Evolutionary conservation across 805 yeast species (phyloP), one percentile per base, ranked within the genome.

Genomic region (Debaryomyces tyrocola): DNA sequence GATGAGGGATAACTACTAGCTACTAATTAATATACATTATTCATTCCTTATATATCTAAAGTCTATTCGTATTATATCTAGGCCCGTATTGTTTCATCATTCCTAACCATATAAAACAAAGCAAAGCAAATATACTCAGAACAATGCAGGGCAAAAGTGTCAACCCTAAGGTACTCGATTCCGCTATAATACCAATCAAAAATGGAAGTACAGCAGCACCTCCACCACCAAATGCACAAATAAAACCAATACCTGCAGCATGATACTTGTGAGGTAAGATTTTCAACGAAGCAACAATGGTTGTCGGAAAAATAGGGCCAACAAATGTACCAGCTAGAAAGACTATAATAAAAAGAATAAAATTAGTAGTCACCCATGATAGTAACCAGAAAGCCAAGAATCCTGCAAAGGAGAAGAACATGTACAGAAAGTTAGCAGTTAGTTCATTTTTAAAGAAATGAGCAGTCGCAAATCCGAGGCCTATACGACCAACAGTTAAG

Each of bases 201-300:
- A 82, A 85, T 1, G 95, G 94, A 6, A 87, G 51, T 0, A 80
- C 74, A 0, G 95, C 92, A n/a, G 86, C 87, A 1, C 96, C 96
- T 12, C 84, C 80, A 3, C 94, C 91, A 6, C 95, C 96, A 49
- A 87, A 60, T 0, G 94, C 90, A 46, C 90, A 83, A 17, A 85
- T 80, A 44, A 86, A 71, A 0, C 96, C 91, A 7, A 89, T 75
- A 1, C 90, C 91, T 14, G 80, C 65, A 8, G 86, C 78, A 44
- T 85, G 86, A 43, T 77, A 66, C 35, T 72, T 74, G 21, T 67
- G 63, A 0, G 96, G 96, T 37, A 89, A 61, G 2, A 82, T 67
- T 45, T 82, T 80, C 39, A 86, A 63, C 1, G 89, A 75, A 8
- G 84, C 77, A 11, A 85, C 79, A 42, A 86, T 81, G 0, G 87